phyloP scores from a whole-genome alignment of 2,329 filamentous ascomycete species.

The Fusarium pseudocircinatum region DNA sequence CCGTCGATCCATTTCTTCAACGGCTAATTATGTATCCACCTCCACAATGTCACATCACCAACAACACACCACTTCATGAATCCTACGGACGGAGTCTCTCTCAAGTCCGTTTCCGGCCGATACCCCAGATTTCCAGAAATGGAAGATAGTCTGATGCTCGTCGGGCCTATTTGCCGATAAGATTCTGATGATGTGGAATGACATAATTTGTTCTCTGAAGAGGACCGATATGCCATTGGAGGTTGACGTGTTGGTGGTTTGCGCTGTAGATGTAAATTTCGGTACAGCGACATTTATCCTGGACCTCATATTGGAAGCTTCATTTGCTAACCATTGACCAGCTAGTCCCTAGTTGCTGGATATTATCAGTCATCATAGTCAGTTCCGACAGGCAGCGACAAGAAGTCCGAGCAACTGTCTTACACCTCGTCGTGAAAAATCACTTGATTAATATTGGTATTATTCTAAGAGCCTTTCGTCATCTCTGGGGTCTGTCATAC shows the following conservation, averaged over 20 bases:
- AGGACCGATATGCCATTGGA: background rate
- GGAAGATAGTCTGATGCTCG: background rate
- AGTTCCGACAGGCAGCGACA: background rate
- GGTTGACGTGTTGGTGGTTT: background rate
- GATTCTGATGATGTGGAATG: background rate
- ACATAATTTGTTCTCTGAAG: background rate
- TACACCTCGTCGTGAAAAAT: rapidly evolving
- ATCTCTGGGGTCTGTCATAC: no score
- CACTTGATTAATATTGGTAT: no score
- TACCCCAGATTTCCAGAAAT: slow-evolving; percentile 6
- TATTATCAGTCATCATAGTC: rapidly evolving
- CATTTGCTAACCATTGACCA: background rate
- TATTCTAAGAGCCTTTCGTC: no score
- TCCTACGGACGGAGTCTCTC: slow-evolving; percentile 1
- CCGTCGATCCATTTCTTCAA: background rate
- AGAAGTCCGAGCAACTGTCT: rapidly evolving
- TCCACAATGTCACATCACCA: background rate
- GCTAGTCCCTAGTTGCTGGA: rapidly evolving
- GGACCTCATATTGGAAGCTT: background rate
- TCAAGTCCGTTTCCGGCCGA: slow-evolving; percentile 24
- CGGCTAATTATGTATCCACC: background rate
- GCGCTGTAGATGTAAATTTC: background rate
- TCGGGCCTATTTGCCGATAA: background rate
- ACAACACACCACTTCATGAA: slow-evolving; percentile 2
- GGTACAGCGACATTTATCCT: rapidly evolving